Percentiles rank a stretch among this genome's conserved stretches.
Conservation (phyloP, 306 rosid genomes). For the Pachyrhizus erosus region DNA sequence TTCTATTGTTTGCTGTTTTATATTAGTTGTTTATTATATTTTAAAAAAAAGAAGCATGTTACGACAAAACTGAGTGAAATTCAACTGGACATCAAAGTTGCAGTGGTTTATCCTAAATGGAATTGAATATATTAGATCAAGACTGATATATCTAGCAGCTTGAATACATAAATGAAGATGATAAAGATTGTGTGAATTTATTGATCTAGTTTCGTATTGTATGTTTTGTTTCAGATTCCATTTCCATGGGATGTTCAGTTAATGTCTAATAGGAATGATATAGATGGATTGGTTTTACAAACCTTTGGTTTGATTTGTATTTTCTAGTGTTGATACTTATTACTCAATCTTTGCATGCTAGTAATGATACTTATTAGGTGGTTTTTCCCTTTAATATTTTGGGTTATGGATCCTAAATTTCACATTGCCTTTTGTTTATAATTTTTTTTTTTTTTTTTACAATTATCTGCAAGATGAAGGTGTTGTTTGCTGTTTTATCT, state of each 20-base stretch:
- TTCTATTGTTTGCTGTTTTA: not conserved
- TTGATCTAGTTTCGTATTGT: not conserved
- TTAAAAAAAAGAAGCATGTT: no score
- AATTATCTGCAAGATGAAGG: constrained; percentile 3
- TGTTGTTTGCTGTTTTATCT: constrained; percentile 9
- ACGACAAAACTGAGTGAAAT: not conserved
- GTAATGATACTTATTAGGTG: not conserved
- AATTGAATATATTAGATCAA: not conserved
- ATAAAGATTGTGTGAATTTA: not conserved
- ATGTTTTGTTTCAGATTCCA: not conserved
- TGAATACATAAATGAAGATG: not conserved
- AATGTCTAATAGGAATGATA: not conserved
- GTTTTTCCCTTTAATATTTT: constrained; percentile 9
- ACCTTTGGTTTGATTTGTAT: not conserved
- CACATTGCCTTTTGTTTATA: not conserved
- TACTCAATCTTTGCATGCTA: not conserved
- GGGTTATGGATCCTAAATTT: constrained; percentile 1
- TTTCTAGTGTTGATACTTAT: not conserved
- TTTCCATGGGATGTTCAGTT: not conserved
- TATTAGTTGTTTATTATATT: not conserved
- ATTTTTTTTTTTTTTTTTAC: not conserved
- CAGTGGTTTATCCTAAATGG: not conserved
- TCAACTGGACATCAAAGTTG: not conserved
- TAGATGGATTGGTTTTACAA: not conserved
- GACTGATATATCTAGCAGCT: not conserved